Conservation (phyloP, 202 grass and related monocot genomes). For the Zizania palustris region DNA sequence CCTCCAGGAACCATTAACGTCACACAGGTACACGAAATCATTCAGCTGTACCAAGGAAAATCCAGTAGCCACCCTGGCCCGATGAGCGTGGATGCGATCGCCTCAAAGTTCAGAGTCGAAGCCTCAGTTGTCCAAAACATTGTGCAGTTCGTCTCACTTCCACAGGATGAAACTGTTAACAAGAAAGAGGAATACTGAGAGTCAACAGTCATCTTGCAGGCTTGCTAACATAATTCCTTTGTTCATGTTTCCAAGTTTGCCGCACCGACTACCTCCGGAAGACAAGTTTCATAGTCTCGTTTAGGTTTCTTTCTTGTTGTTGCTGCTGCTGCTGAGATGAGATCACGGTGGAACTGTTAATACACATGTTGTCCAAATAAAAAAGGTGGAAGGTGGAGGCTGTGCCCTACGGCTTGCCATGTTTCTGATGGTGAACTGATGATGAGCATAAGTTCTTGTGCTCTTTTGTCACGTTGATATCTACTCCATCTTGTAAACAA, state of each 20-base stretch:
- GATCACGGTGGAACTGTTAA: conserved; percentile 12
- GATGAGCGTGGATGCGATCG: conserved; percentile 68
- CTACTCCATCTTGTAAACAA: neutral
- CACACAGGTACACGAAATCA: conserved; percentile 68
- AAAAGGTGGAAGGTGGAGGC: conserved; percentile 35
- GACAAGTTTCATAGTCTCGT: conserved; percentile 12
- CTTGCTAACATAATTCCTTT: neutral
- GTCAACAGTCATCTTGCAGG: neutral
- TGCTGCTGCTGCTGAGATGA: conserved; percentile 23
- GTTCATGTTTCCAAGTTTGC: conserved; percentile 11
- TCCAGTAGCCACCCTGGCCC: conserved; percentile 41
- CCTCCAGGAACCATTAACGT: conserved; percentile 71
- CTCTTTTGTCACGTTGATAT: neutral
- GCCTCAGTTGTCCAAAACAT: conserved; percentile 57
- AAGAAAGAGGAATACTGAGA: conserved; percentile 49
- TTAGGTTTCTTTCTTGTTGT: conserved; percentile 21
- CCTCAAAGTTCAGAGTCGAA: conserved; percentile 74
- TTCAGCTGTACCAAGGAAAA: conserved; percentile 85
- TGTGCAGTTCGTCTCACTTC: conserved; percentile 72
- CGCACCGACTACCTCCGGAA: neutral
- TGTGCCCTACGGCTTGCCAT: neutral
- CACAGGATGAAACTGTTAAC: conserved; percentile 45
- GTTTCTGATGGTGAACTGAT: neutral
- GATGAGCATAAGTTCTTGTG: neutral
- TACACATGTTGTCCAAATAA: conserved; percentile 40